Base-by-base conservation (phyloP, 805 yeast genomes). In the Wickerhamomyces rabaulensis region DNA sequence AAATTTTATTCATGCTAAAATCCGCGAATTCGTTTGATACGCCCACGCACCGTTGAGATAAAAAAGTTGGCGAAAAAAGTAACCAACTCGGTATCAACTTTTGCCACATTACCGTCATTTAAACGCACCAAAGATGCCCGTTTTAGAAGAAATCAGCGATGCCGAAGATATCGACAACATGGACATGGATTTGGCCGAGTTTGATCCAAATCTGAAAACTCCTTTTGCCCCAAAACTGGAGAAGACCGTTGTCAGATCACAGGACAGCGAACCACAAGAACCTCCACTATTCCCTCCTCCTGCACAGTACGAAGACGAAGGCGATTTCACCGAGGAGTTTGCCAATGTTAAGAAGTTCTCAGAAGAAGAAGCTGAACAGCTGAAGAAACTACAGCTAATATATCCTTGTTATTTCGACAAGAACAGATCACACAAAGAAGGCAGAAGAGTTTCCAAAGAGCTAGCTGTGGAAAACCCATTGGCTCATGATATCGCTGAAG, bases 321-420 rank as follows among this genome's bases (percentile, higher is more conserved):
- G 41, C n/a, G 29, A 36, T 10, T 31, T 25, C 8, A 45, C 44
- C 17, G 41, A 43, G 10, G 39, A 36, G 15, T 36, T 36, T 36
- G 5, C 16, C 10, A 16, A 22, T 16, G 8, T 33, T 6, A 16
- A 21, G 27, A 38, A 52, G 15, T 67, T 82, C 48, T 60, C 74
- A 7, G 76, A 75, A 37, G 81, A 80, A 52, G 84, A 84, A 52
- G 65, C 79, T 46, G 77, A 79, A 50, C 82, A 83, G 61, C 73
- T 89, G 55, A 80, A 80, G 60, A 65, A 70, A 44, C 79, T 90
- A 73, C 92, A 87, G 64, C 63, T 87, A 39, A 54, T 92, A 27
- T 94, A 94, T 62, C 99, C 99, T 26, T 84, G 96, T 59, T 92
- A 94, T 68, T 94, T 92, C 64, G 98, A 92, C 67, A 75, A 69